Conservation (phyloP, 2,329 filamentous ascomycete genomes). For the Penicillium capsulatum region DNA sequence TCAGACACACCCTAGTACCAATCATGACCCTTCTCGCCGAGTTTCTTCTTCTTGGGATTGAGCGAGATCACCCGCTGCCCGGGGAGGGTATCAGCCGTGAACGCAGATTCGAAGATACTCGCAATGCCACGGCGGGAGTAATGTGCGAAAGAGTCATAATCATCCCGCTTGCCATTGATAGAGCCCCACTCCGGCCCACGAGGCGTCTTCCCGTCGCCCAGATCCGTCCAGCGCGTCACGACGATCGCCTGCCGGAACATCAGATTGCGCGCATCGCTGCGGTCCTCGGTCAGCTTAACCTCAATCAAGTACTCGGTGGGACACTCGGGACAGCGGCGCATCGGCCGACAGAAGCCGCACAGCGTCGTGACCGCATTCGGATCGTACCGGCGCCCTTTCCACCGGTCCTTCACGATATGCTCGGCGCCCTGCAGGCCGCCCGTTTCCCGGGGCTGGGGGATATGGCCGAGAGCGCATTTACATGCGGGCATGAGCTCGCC, state of each 20-base stretch:
- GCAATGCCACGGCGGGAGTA: slow-evolving; percentile 55
- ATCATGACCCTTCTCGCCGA: slow-evolving; percentile 53
- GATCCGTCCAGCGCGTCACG: slow-evolving; percentile 59
- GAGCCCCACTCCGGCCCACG: slow-evolving; percentile 52
- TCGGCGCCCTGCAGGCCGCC: slow-evolving; percentile 41
- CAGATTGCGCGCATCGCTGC: slow-evolving; percentile 36
- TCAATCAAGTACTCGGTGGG: slow-evolving; percentile 61
- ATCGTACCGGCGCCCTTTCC: slow-evolving; percentile 25
- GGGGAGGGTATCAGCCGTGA: slow-evolving; percentile 52
- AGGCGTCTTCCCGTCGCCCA: slow-evolving; percentile 54
- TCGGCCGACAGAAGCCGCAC: slow-evolving; percentile 55
- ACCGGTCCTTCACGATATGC: slow-evolving; percentile 39
- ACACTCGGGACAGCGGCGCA: slow-evolving; percentile 59
- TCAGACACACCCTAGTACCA: slow-evolving; percentile 50
- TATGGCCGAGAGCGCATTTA: slow-evolving; percentile 58
- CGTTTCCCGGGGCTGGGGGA: slow-evolving; percentile 45
- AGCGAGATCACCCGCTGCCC: slow-evolving; percentile 56
- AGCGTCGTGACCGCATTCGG: slow-evolving; percentile 46
- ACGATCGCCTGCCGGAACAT: slow-evolving; percentile 58
- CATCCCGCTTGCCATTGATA: slow-evolving; percentile 45
- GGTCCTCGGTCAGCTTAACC: slow-evolving; percentile 57
- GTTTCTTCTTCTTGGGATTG: slow-evolving; percentile 54
- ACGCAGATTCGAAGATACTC: slow-evolving; percentile 56
- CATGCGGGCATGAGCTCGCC: slow-evolving; percentile 57
- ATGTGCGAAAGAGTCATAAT: slow-evolving; percentile 52